A percentile compares a stretch with the other conserved stretches of the same genome.
Conservation (phyloP, 2,329 filamentous ascomycete species). For the Dothidotthia symphoricarpi region DNA sequence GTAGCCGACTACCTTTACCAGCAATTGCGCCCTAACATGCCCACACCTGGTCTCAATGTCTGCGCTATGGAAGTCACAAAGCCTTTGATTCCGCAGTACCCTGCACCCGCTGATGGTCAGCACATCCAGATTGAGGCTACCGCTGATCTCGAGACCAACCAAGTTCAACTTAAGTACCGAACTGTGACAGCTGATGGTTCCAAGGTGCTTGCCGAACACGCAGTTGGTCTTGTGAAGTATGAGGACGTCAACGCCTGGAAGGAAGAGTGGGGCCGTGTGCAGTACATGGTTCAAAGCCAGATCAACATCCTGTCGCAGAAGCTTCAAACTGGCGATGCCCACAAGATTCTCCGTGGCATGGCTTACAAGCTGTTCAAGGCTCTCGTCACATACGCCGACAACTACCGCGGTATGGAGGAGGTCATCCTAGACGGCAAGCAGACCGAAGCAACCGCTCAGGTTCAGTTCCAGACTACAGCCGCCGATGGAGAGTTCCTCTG, state of each 20-base stretch:
- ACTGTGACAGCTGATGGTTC: constrained; percentile 61
- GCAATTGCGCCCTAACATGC: constrained; percentile 57
- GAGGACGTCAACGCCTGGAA: constrained; percentile 62
- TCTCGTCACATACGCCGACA: constrained; percentile 57
- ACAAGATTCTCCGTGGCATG: constrained; percentile 71
- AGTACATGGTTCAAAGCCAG: constrained; percentile 57
- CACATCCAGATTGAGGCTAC: constrained; percentile 61
- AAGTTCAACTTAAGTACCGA: constrained; percentile 55
- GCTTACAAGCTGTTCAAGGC: constrained; percentile 72
- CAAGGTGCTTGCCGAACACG: constrained; percentile 59
- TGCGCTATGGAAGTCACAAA: constrained; percentile 67
- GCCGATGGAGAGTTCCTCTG: constrained; percentile 58
- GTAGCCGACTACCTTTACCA: constrained; percentile 67
- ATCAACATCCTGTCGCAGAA: constrained; percentile 66
- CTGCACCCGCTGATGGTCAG: constrained; percentile 53
- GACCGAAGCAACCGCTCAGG: constrained; percentile 55
- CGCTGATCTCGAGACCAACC: constrained; percentile 57
- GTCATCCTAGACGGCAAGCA: constrained; percentile 57
- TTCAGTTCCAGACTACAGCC: constrained; percentile 56
- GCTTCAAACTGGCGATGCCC: constrained; percentile 64
- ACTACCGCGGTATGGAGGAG: constrained; percentile 59
- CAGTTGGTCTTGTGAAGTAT: constrained; percentile 60
- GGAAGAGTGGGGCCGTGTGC: constrained; percentile 64
- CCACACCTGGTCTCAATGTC: constrained; percentile 62
- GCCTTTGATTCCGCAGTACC: constrained; percentile 62